Evolutionary conservation across 345 rosid species (phyloP).

Genomic region (Aethionema arabicum): DNA sequence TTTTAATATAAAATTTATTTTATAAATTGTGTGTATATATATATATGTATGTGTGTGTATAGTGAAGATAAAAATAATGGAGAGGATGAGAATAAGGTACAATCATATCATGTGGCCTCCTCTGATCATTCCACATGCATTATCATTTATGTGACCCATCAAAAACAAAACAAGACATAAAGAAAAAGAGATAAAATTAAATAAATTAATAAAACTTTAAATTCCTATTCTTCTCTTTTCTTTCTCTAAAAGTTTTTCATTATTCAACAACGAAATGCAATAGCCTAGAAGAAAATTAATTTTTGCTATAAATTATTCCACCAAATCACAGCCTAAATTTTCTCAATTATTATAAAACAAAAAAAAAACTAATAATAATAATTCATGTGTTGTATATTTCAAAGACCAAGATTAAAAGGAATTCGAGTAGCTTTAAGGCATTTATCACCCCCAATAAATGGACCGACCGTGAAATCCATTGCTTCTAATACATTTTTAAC

Average conservation of each 20-base stretch:
- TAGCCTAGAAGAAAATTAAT: not conserved
- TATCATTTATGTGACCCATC: constrained; percentile 23
- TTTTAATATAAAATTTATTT: too few relatives aligned
- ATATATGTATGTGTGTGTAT: not conserved
- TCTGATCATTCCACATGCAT: constrained; percentile 33
- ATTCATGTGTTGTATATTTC: constrained; percentile 6
- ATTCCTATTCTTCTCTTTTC: constrained; percentile 28
- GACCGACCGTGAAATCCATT: constrained; percentile 53
- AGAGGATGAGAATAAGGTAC: constrained; percentile 33
- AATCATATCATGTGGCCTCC: constrained; percentile 34
- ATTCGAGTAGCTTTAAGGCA: constrained; percentile 65
- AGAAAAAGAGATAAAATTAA: not conserved
- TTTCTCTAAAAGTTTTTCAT: constrained; percentile 30
- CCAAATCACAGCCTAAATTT: not conserved
- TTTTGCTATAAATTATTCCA: too few relatives aligned
- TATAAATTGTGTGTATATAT: not conserved
- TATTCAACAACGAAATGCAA: constrained; percentile 21
- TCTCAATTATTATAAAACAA: not conserved
- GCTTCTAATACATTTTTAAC: constrained; percentile 54
- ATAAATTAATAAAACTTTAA: not conserved
- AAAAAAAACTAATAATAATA: too few relatives aligned
- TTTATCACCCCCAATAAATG: constrained; percentile 54
- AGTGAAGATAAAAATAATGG: constrained; percentile 25
- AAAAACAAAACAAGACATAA: constrained; percentile 23
- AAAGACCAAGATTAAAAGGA: constrained; percentile 44